Conservation (phyloP, 2,329 filamentous ascomycete species). For the Phaeosphaeria sp. region DNA sequence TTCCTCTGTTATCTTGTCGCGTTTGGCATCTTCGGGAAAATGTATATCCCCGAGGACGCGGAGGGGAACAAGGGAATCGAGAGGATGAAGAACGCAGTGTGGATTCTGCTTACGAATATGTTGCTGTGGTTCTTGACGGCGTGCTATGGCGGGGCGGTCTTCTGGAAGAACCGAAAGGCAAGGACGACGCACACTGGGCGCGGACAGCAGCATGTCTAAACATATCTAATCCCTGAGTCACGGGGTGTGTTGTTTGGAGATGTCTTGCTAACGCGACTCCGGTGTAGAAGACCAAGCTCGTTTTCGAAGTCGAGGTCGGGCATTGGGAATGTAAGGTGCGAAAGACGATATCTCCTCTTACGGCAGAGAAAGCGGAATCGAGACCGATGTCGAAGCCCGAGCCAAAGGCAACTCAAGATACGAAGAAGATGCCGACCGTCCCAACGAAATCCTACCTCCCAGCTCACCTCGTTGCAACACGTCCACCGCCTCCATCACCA, state of each 20-base stretch:
- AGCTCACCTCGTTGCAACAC: background rate
- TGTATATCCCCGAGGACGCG: slow-evolving; percentile 76
- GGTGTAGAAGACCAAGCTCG: slow-evolving; percentile 7
- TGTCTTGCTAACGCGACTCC: slow-evolving; percentile 8
- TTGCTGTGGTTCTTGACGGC: slow-evolving; percentile 76
- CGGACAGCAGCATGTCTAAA: slow-evolving; percentile 30
- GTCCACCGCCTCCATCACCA: background rate
- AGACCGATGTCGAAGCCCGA: background rate
- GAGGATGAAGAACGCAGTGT: slow-evolving; percentile 87
- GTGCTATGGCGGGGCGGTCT: slow-evolving; percentile 63
- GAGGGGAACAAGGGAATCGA: slow-evolving; percentile 68
- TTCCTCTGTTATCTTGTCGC: slow-evolving; percentile 79
- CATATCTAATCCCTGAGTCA: slow-evolving; percentile 1
- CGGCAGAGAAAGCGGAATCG: background rate
- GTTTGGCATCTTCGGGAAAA: slow-evolving; percentile 82
- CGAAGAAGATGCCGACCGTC: background rate
- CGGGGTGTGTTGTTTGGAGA: background rate
- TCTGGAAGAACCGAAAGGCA: slow-evolving; percentile 53
- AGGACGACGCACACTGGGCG: slow-evolving; percentile 30
- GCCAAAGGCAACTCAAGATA: background rate
- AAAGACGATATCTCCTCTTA: too few relatives aligned
- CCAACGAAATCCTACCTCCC: background rate
- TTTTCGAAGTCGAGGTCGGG: slow-evolving; percentile 8
- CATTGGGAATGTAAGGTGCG: slow-evolving; percentile 1
- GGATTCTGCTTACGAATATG: slow-evolving; percentile 78